phyloP scores from a whole-genome alignment of 768 basidiomycete genomes.

The Kockovaella imperatae region DNA sequence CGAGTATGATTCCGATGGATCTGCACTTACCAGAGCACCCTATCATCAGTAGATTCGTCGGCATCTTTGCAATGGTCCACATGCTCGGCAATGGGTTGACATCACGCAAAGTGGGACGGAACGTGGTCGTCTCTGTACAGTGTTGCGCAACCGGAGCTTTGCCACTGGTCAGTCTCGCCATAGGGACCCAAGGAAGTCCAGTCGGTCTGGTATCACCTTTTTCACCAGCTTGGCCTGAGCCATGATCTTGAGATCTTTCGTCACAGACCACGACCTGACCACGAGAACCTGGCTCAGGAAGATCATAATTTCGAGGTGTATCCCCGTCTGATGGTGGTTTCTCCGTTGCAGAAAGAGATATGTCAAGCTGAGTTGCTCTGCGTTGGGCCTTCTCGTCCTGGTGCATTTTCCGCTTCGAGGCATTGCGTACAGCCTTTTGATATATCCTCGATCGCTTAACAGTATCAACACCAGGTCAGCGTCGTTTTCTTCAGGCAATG shows the following conservation, averaged over 20 bases:
- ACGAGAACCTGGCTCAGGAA: too few relatives aligned
- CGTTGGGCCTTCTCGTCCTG: constrained; percentile 22
- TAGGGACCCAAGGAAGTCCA: too few relatives aligned
- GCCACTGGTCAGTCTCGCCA: too few relatives aligned
- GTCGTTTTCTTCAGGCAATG: not conserved
- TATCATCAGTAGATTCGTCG: constrained; percentile 63
- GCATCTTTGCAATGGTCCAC: constrained; percentile 52
- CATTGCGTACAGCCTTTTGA: constrained; percentile 56
- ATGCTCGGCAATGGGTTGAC: constrained; percentile 69
- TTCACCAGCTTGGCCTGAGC: too few relatives aligned
- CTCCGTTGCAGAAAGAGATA: too few relatives aligned
- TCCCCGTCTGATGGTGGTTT: too few relatives aligned
- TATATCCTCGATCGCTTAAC: constrained; percentile 63
- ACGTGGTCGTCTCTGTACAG: constrained; percentile 33
- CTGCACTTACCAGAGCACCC: constrained; percentile 55
- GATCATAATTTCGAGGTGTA: too few relatives aligned
- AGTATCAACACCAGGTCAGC: not conserved
- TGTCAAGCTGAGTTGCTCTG: too few relatives aligned
- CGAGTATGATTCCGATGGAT: constrained; percentile 1
- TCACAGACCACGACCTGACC: too few relatives aligned
- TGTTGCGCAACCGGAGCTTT: too few relatives aligned
- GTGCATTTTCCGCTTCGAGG: constrained; percentile 35
- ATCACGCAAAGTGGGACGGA: constrained; percentile 59
- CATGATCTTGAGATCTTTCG: too few relatives aligned
- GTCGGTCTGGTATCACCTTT: too few relatives aligned